phyloP scores from a whole-genome alignment of 371 early-diverging fungal species.

The Mycotypha africana region DNA sequence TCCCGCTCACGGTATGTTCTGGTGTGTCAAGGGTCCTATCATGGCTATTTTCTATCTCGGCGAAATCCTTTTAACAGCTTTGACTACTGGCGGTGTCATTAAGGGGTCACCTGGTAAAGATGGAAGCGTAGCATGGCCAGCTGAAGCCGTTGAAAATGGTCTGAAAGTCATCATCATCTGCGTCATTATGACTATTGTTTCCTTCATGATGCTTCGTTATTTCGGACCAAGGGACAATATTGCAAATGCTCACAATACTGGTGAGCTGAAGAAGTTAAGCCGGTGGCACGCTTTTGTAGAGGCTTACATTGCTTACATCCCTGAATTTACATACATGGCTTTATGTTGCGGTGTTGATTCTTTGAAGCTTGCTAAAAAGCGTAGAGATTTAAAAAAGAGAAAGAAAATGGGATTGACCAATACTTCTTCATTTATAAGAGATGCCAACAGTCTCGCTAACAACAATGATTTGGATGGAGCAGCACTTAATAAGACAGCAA shows the following conservation, averaged over 20 bases:
- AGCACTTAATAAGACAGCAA: no score
- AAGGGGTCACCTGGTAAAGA: conserved; percentile 29
- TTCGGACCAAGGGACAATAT: conserved; percentile 24
- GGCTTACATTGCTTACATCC: conserved; percentile 35
- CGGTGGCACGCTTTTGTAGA: conserved; percentile 32
- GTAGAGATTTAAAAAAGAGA: conserved; percentile 19
- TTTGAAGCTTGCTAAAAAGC: conserved; percentile 25
- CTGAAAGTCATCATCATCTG: conserved; percentile 35
- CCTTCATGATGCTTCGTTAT: conserved; percentile 31
- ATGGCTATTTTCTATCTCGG: conserved; percentile 46
- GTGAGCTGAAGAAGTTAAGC: conserved; percentile 5
- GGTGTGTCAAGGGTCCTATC: conserved; percentile 51
- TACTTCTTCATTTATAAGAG: no score
- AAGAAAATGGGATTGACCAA: no score
- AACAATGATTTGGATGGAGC: no score
- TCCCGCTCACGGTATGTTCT: conserved; percentile 44
- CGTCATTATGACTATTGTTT: conserved; percentile 30
- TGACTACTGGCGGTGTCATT: conserved; percentile 28
- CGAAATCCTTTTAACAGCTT: conserved; percentile 28
- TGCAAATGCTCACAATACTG: neutral
- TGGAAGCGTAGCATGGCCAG: conserved; percentile 35
- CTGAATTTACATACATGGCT: conserved; percentile 28
- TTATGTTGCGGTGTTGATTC: conserved; percentile 36
- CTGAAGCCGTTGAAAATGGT: conserved; percentile 41
- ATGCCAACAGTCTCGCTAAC: no score